Percentiles rank a stretch among this genome's conserved stretches.
phyloP scores from a whole-genome alignment of 768 basidiomycete genomes.

The Leucosporidium yakuticum region DNA sequence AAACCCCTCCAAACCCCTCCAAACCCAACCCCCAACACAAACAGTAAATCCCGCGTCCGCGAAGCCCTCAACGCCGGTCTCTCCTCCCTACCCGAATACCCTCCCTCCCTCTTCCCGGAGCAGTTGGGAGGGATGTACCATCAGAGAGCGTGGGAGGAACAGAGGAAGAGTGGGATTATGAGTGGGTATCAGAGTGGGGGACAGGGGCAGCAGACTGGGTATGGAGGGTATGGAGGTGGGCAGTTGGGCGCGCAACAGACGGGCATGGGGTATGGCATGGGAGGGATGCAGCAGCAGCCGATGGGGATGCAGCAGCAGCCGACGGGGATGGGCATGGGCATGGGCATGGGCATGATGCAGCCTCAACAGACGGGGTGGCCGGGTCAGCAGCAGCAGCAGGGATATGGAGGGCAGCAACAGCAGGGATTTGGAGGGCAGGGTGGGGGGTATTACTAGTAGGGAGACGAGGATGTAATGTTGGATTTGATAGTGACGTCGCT shows the following conservation, averaged over 20 bases:
- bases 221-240: neutral
- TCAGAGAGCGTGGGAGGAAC: neutral
- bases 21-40: neutral
- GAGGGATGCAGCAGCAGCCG: too few species aligned
- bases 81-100: conserved; percentile 25
- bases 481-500: neutral
- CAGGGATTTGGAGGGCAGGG: neutral
- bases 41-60: conserved; percentile 24
- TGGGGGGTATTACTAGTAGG: neutral
- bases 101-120: conserved; percentile 2
- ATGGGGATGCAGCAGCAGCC: conserved; percentile 9
- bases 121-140: conserved; percentile 23
- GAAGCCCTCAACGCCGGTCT: conserved; percentile 32
- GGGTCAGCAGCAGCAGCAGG: neutral
- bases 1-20: neutral
- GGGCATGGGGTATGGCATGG: too few species aligned
- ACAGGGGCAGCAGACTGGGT: conserved; percentile 14
- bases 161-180: conserved; percentile 16
- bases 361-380: neutral
- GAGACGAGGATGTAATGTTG: neutral
- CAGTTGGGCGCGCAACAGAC: too few species aligned
- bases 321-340: conserved; percentile 10
- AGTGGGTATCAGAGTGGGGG: neutral
- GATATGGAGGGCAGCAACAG: neutral
- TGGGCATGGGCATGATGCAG: neutral